Evolutionary conservation across 2,329 filamentous ascomycete species (phyloP).

Genomic region (Harringtonia aguacate): DNA sequence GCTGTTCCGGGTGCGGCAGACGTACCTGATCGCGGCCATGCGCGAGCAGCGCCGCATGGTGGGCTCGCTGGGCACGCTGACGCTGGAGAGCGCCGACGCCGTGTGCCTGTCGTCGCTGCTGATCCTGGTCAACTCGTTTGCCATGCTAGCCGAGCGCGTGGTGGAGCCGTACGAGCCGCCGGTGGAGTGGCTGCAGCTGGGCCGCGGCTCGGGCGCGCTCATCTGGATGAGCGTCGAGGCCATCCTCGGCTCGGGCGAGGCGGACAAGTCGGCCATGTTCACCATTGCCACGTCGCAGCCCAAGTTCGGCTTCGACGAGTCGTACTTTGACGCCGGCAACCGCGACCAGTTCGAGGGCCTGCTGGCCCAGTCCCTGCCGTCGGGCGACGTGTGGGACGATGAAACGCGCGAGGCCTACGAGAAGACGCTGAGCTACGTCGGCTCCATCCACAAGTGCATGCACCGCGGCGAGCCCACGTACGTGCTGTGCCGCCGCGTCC

Average conservation of each 20-base stretch:
- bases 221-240: conserved; percentile 16
- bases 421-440: conserved; percentile 17
- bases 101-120: conserved; percentile 15
- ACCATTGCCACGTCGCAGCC: conserved; percentile 13
- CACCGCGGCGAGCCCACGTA: conserved; percentile 20
- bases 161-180: conserved; percentile 15
- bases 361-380: conserved; percentile 12
- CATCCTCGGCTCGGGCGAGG: conserved; percentile 8
- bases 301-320: conserved; percentile 15
- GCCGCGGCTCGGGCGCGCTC: conserved; percentile 15
- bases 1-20: conserved; percentile 16
- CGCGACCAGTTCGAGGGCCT: conserved; percentile 11
- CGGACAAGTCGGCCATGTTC: conserved; percentile 9
- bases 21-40: conserved; percentile 16
- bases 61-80: conserved; percentile 10
- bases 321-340: conserved; percentile 15
- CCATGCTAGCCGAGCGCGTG: conserved; percentile 15
- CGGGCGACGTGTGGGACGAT: conserved; percentile 13
- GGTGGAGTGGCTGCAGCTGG: conserved; percentile 14
- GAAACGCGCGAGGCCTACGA: conserved; percentile 17
- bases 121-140: conserved; percentile 16
- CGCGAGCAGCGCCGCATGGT: conserved; percentile 17
- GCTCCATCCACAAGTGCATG: conserved; percentile 15
- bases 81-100: conserved; percentile 15
- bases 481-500: conserved; percentile 16